Evolutionary conservation across 2,329 filamentous ascomycete genomes (phyloP).

Genomic region (Fusarium mangiferae): DNA sequence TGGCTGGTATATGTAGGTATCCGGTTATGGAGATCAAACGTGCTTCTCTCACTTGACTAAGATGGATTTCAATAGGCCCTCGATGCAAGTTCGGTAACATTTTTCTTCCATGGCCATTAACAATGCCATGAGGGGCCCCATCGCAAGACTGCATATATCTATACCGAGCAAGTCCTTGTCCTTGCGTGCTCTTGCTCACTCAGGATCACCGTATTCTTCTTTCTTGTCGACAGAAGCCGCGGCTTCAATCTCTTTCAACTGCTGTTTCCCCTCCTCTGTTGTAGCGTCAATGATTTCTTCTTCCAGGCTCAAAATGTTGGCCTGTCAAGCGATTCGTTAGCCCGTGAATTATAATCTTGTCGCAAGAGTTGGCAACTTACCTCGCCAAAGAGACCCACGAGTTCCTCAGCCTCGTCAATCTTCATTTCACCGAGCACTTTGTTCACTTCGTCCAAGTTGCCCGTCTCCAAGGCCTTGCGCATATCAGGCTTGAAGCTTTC

Average conservation of each 20-base stretch:
- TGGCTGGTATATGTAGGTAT: neutral
- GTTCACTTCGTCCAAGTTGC: constrained; percentile 75
- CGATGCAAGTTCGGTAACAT: neutral
- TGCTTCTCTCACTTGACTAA: neutral
- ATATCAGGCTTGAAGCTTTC: constrained; percentile 85
- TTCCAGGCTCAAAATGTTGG: constrained; percentile 89
- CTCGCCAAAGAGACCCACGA: constrained; percentile 82
- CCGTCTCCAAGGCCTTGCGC: constrained; percentile 84
- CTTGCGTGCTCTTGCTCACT: constrained; percentile 45
- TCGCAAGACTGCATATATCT: neutral
- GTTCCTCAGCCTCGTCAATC: constrained; percentile 85
- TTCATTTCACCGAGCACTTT: constrained; percentile 83
- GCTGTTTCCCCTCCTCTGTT: constrained; percentile 83
- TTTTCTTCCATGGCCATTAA: neutral
- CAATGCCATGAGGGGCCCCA: neutral
- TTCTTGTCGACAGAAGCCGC: constrained; percentile 48
- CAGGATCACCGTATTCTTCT: constrained; percentile 51
- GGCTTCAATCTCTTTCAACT: constrained; percentile 79
- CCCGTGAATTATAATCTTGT: neutral
- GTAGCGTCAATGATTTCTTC: constrained; percentile 96
- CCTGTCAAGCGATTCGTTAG: constrained; percentile 55
- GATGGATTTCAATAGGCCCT: neutral
- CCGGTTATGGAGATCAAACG: neutral
- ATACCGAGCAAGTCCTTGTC: neutral
- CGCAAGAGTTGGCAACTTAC: constrained; percentile 51